These are phyloP conservation scores for Voacanga thouarsii DNA, from an alignment of 257 asterid species.

Conservation along the genomic window DNA sequence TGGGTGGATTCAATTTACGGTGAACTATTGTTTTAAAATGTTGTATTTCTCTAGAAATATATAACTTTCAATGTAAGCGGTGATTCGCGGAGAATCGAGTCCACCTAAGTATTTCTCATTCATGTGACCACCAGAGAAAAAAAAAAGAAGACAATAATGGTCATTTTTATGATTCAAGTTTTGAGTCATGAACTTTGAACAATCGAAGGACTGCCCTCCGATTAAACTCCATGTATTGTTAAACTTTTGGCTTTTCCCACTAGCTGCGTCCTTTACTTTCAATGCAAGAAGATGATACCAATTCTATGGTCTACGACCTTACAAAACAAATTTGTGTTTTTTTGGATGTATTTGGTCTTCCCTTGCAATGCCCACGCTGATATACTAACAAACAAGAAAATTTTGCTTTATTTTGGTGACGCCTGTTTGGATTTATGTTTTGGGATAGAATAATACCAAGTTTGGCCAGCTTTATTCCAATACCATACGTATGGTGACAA, in stretches of 20 bases:
- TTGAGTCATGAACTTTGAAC: too few species aligned
- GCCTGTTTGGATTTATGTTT: conserved; percentile 7
- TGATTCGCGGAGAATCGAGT: too few species aligned
- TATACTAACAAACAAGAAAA: conserved; percentile 2
- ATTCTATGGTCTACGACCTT: conserved; percentile 12
- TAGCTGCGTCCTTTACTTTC: neutral
- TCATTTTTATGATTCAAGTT: too few species aligned
- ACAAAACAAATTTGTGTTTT: neutral
- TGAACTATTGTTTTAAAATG: too few species aligned
- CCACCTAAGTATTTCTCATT: too few species aligned
- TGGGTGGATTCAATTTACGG: too few species aligned
- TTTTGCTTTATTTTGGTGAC: neutral
- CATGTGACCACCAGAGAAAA: too few species aligned
- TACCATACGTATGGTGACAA: conserved; percentile 42
- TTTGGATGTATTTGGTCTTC: conserved; percentile 13
- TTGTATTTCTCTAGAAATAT: too few species aligned
- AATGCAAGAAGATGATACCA: conserved; percentile 20
- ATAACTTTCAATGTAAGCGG: too few species aligned
- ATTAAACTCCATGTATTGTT: neutral
- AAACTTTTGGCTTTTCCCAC: conserved; percentile 9
- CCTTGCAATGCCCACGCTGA: conserved; percentile 18
- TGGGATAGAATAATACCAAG: conserved; percentile 1
- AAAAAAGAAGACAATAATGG: too few species aligned
- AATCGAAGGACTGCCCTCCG: neutral
- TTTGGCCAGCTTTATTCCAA: conserved; percentile 33